Percentiles rank a stretch among this genome's conserved stretches.
Conservation (phyloP, 129 eudicot genomes). For the Chrysanthemum seticuspe region DNA sequence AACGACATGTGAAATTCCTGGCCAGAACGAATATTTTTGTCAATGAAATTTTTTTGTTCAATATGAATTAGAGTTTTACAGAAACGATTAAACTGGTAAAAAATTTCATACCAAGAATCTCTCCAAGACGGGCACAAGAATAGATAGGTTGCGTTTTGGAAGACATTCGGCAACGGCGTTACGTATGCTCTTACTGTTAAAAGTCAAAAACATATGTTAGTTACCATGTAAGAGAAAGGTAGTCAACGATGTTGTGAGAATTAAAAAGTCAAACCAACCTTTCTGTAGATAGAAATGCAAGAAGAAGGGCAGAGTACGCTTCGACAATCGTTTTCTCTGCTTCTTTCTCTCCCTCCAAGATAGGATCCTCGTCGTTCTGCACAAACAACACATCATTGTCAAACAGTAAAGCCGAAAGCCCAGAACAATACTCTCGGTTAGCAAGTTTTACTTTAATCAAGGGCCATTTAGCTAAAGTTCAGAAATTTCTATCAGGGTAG, state of each 20-base stretch:
- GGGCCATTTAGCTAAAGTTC: conserved; percentile 21
- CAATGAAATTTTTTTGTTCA: background rate
- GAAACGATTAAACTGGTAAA: conserved; percentile 9
- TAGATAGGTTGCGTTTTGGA: conserved; percentile 60
- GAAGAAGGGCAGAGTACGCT: conserved; percentile 95
- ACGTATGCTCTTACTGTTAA: conserved; percentile 72
- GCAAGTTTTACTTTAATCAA: no score
- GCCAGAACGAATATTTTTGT: conserved; percentile 10
- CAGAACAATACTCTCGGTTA: no score
- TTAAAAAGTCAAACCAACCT: conserved; percentile 42
- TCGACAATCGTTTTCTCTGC: conserved; percentile 96
- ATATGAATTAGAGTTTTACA: background rate
- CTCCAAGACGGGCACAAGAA: conserved; percentile 92
- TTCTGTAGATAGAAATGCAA: conserved; percentile 92
- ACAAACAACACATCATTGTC: conserved; percentile 14
- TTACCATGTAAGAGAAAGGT: conserved; percentile 10
- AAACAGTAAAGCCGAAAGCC: no score
- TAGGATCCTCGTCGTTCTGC: conserved; percentile 76
- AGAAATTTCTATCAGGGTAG: background rate
- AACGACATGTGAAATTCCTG: conserved; percentile 94
- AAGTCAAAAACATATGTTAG: conserved; percentile 24
- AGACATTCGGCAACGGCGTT: conserved; percentile 75
- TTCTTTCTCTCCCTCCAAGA: conserved; percentile 89
- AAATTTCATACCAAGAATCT: conserved; percentile 83
- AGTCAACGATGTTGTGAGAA: background rate